These are phyloP conservation scores for Cicer judaicum DNA, from an alignment of 306 rosid genomes.

Conservation along the genomic window DNA sequence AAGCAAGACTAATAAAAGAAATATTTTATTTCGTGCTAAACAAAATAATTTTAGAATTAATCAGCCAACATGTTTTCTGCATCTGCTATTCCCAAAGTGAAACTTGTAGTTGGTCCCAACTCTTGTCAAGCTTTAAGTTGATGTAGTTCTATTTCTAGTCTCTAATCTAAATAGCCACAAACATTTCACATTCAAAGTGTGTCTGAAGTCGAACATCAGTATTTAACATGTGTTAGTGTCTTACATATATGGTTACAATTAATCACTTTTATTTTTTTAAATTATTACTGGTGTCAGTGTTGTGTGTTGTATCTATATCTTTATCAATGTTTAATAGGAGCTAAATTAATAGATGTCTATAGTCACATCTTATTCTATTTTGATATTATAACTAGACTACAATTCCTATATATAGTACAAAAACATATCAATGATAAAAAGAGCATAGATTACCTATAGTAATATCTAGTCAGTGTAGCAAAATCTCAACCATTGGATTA, in stretches of 20 bases:
- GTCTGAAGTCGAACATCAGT: too few species aligned
- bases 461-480: not conserved
- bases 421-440: not conserved
- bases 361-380: not conserved
- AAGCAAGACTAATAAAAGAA: conserved; percentile 6
- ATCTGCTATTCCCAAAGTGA: conserved; percentile 37
- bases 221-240: too few species aligned
- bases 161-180: too few species aligned
- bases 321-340: too few species aligned
- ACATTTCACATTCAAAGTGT: too few species aligned
- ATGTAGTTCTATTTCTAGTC: not conserved
- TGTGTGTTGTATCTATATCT: too few species aligned
- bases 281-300: too few species aligned
- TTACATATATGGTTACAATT: too few species aligned
- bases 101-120: conserved; percentile 25
- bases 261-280: too few species aligned
- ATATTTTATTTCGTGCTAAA: conserved; percentile 14
- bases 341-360: not conserved
- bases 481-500: not conserved
- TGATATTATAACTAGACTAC: not conserved
- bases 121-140: not conserved
- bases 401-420: not conserved
- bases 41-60: conserved; percentile 44
- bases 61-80: not conserved
- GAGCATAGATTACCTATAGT: not conserved